Conservation (phyloP, 2,329 filamentous ascomycete genomes). For the Beauveria rudraprayagi region DNA sequence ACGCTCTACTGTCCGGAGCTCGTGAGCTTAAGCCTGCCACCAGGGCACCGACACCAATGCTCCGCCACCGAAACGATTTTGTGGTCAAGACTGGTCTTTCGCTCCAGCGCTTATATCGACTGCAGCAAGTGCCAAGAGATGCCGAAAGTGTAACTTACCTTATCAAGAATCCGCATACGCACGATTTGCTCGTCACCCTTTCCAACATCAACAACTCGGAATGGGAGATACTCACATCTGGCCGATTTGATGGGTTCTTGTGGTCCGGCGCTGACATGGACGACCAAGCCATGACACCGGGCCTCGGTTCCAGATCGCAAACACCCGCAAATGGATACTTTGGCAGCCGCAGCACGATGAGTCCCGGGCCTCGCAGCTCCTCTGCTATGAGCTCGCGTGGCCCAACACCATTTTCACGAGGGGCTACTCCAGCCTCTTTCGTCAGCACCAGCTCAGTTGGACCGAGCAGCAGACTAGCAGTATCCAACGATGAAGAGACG, state of each 20-base stretch:
- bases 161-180: slow-evolving; percentile 70
- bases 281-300: slow-evolving; percentile 28
- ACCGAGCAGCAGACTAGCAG: slow-evolving; percentile 44
- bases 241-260: slow-evolving; percentile 89
- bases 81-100: slow-evolving; percentile 68
- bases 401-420: slow-evolving; percentile 45
- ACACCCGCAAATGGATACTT: slow-evolving; percentile 46
- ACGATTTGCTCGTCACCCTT: slow-evolving; percentile 80
- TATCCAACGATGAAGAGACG: slow-evolving; percentile 88
- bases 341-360: slow-evolving; percentile 26
- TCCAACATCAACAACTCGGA: slow-evolving; percentile 85
- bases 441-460: slow-evolving; percentile 44
- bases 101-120: slow-evolving; percentile 76
- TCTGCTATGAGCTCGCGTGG: slow-evolving; percentile 37
- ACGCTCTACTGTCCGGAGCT: slow-evolving; percentile 62
- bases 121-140: slow-evolving; percentile 66
- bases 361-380: slow-evolving; percentile 32
- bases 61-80: slow-evolving; percentile 61
- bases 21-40: slow-evolving; percentile 46
- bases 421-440: slow-evolving; percentile 49
- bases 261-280: slow-evolving; percentile 81
- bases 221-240: slow-evolving; percentile 92
- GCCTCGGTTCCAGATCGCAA: slow-evolving; percentile 42
- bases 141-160: slow-evolving; percentile 82
- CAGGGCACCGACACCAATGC: slow-evolving; percentile 61